Conservation (phyloP, 345 rosid species). For the Citrus inodora region DNA sequence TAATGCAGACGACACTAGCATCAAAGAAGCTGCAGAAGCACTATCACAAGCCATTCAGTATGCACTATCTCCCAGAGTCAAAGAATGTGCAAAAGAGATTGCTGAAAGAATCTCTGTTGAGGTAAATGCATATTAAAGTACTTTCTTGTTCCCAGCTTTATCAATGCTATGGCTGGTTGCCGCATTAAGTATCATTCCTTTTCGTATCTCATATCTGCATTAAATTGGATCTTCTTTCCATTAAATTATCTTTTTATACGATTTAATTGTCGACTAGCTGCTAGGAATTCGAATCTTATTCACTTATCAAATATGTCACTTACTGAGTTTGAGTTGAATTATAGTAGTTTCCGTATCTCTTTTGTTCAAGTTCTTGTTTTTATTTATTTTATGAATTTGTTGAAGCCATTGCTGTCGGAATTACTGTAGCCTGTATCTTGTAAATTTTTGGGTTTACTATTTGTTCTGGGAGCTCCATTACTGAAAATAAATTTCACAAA, state of each 20-base stretch:
- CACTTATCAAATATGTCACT: neutral
- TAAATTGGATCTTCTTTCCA: neutral
- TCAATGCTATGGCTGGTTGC: neutral
- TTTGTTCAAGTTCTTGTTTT: neutral
- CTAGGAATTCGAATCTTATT: neutral
- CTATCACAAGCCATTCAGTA: conserved; percentile 49
- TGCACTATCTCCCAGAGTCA: conserved; percentile 52
- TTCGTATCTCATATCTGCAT: neutral
- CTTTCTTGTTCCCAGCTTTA: neutral
- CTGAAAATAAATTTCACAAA: neutral
- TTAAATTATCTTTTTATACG: neutral
- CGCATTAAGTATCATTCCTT: neutral
- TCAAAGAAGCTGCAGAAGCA: conserved; percentile 45
- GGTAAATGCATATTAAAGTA: conserved; percentile 40
- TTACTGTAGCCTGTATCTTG: too few species aligned
- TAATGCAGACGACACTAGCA: conserved; percentile 27
- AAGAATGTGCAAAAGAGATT: conserved; percentile 49
- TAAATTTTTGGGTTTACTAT: too few species aligned
- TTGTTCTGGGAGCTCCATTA: neutral
- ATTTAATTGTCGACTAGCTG: neutral
- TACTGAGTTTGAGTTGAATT: neutral
- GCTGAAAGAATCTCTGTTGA: conserved; percentile 53
- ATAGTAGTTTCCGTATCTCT: neutral
- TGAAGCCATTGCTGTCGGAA: too few species aligned
- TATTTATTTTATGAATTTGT: too few species aligned